Conservation (phyloP, 2,329 filamentous ascomycete genomes). For the Hymenotorrendiella dingleyae region DNA sequence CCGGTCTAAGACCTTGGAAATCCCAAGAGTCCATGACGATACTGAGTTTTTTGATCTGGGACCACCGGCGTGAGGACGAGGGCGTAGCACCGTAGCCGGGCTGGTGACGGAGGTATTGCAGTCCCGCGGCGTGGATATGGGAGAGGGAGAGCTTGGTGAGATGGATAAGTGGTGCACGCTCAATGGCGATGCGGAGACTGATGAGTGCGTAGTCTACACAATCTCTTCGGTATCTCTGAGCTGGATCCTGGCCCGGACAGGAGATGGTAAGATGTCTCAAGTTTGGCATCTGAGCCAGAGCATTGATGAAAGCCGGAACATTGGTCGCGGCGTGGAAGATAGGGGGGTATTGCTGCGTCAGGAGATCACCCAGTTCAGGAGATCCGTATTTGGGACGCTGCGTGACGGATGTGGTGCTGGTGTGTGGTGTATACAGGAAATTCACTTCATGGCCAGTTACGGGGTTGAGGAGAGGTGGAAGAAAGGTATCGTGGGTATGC, state of each 20-base stretch:
- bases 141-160: constrained; percentile 67
- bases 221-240: constrained; percentile 66
- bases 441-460: constrained; percentile 68
- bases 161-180: constrained; percentile 60
- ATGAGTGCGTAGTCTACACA: constrained; percentile 86
- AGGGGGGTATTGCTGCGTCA: constrained; percentile 82
- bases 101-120: constrained; percentile 71
- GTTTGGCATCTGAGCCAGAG: constrained; percentile 61
- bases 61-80: constrained; percentile 66
- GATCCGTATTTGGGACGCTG: constrained; percentile 72
- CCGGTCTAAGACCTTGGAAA: constrained; percentile 52
- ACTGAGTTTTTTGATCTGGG: constrained; percentile 67
- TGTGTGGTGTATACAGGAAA: constrained; percentile 77
- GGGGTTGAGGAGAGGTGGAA: constrained; percentile 79
- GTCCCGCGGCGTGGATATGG: constrained; percentile 67
- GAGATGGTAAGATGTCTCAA: constrained; percentile 70
- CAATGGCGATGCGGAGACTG: constrained; percentile 76
- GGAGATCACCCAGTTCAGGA: constrained; percentile 69
- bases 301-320: constrained; percentile 74
- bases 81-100: constrained; percentile 71
- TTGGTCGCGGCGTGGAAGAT: constrained; percentile 88
- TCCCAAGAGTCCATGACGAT: constrained; percentile 69
- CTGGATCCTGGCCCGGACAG: constrained; percentile 65
- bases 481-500: constrained; percentile 71
- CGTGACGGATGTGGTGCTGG: constrained; percentile 54